A percentile compares a stretch with the other conserved stretches of the same genome.
phyloP scores from a whole-genome alignment of 2,329 filamentous ascomycete species.

The Aspergillus versicolor region DNA sequence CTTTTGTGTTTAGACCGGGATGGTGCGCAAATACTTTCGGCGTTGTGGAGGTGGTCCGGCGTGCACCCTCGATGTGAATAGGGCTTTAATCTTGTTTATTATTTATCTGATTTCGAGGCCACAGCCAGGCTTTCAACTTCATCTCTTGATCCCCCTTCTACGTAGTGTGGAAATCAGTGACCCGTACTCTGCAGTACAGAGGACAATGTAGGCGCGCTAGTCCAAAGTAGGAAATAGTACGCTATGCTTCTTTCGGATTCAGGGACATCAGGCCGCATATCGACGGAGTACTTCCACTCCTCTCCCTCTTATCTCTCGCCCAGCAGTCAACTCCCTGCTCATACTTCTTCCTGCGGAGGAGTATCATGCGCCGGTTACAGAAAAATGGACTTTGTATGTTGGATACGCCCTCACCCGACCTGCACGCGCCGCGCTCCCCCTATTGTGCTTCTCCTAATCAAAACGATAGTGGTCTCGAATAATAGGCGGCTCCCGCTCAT shows the following conservation, averaged over 20 bases:
- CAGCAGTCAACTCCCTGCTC: constrained; percentile 9
- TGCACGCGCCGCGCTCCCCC: background rate
- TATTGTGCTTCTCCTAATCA: background rate
- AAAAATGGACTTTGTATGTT: constrained; percentile 49
- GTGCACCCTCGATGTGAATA: constrained; percentile 26
- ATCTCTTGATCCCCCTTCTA: background rate
- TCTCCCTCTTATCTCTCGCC: constrained; percentile 8
- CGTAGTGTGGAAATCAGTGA: background rate
- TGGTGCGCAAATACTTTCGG: constrained; percentile 27
- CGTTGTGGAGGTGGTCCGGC: constrained; percentile 25
- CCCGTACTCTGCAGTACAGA: too few species aligned
- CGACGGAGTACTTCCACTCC: background rate
- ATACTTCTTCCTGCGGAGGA: constrained; percentile 17
- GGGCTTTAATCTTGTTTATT: constrained; percentile 11
- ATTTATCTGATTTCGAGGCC: constrained; percentile 1
- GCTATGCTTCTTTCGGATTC: background rate
- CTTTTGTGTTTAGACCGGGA: constrained; percentile 22
- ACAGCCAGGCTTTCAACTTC: constrained; percentile 1
- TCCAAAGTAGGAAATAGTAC: background rate
- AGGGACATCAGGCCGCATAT: background rate
- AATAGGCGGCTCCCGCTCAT: constrained; percentile 55
- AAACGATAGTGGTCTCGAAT: constrained; percentile 58
- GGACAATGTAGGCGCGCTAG: constrained; percentile 3
- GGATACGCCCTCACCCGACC: background rate
- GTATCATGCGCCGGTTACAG: constrained; percentile 32